Base-by-base conservation (phyloP, 768 basidiomycete genomes). In the Rhizopogon salebrosus region DNA sequence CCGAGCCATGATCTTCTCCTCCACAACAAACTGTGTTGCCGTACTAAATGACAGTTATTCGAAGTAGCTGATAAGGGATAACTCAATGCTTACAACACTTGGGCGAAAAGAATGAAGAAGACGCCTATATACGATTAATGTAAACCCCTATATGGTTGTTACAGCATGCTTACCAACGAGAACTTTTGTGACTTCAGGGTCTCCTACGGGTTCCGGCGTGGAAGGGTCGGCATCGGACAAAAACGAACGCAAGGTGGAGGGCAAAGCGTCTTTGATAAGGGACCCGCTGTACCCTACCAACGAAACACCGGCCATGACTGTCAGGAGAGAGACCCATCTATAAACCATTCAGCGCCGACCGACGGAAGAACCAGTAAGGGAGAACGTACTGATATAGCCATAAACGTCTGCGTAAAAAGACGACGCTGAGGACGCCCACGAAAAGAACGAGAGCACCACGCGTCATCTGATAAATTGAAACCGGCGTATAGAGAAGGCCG, bases 391-490 rank as follows among this genome's bases (percentile, higher is more conserved):
- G 94, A 68, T 95, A 95, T 50, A 90, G 75, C 82, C 84, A 91
- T 41, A 95, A 82, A 56, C 79, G 80, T 58, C 95, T 84, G 46
- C 78, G 80, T 54, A 99, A 83, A 78, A 98, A 98, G 52, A 94
- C 67, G 62, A 98, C 94, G 48, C 87, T 90, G 60, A 98, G 81
- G 51, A 90, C 64, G 41, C 93, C 95, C 54, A 98, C 95, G 70
- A 94, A 98, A 50, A 95, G 80, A 43, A 97, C 92, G 53, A 97
- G 83, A 39, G 92, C 88, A 48, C 95, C 94, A 54, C 89, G 84
- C 55, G 86, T 92, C 94, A 97, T 95, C 70, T 97, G 95, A 75
- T 92, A 98, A 61, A 98, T 92, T 39, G 91, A 94, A 51, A 99
- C 97, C 26, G 95, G 95, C 1, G 94, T 95, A 69, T 95, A 92